Conservation (phyloP, 2,329 filamentous ascomycete genomes). For the Calonectria pteridis region DNA sequence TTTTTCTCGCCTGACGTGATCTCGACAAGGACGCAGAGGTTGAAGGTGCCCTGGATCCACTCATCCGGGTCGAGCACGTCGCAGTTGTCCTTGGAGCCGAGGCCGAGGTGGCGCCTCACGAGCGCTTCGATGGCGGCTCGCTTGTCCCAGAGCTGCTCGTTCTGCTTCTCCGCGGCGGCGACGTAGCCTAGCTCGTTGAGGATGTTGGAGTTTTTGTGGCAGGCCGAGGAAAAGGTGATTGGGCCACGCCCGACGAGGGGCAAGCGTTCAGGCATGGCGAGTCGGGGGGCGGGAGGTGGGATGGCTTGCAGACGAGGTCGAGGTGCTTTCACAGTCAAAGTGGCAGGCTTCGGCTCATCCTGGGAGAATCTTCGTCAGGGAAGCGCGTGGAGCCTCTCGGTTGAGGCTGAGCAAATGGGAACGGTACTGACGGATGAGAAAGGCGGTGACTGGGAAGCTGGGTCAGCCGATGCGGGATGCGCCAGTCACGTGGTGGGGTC, state of each 20-base stretch:
- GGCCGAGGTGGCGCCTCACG: constrained; percentile 42
- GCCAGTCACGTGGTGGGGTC: not conserved
- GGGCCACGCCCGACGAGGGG: constrained; percentile 11
- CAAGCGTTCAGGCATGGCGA: constrained; percentile 8
- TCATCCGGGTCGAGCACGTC: constrained; percentile 35
- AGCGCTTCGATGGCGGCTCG: constrained; percentile 16
- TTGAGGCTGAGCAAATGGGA: not conserved
- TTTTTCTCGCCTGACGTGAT: constrained; percentile 34
- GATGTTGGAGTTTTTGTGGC: constrained; percentile 10
- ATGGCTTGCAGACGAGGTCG: not conserved
- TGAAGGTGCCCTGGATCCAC: constrained; percentile 52
- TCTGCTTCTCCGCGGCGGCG: not conserved
- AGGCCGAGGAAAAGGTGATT: constrained; percentile 6
- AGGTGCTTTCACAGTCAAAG: not conserved
- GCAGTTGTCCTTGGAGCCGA: constrained; percentile 40
- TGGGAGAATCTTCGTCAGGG: constrained; percentile 1
- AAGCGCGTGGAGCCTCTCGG: constrained; percentile 2
- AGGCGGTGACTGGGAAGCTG: constrained; percentile 5
- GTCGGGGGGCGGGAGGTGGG: not conserved
- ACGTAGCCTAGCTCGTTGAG: not conserved
- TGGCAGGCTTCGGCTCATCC: not conserved
- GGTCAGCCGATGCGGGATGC: constrained; percentile 1
- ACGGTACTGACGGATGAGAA: not conserved
- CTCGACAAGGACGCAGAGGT: constrained; percentile 50
- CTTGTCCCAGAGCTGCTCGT: constrained; percentile 4